phyloP scores from a whole-genome alignment of 495 filamentous ascomycete genomes.

The Podospora sp. region DNA sequence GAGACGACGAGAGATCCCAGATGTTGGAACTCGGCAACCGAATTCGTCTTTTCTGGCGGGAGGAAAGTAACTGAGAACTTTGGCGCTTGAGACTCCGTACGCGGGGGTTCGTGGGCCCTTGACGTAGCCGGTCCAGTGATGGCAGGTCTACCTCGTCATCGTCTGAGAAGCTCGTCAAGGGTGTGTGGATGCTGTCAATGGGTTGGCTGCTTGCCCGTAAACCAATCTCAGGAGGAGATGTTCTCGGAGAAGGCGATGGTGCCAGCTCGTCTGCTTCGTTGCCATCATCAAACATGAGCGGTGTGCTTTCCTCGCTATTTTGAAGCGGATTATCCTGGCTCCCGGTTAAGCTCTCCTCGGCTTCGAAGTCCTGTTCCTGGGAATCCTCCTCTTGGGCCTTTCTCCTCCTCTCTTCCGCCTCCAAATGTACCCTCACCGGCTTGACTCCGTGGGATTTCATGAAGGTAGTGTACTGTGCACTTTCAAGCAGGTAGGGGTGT shows the following conservation, averaged over 20 bases:
- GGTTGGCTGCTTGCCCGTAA: slow-evolving; percentile 31
- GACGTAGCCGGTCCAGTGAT: slow-evolving; percentile 33
- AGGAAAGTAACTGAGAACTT: slow-evolving; percentile 21
- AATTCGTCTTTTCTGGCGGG: slow-evolving; percentile 29
- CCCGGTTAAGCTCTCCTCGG: slow-evolving; percentile 52
- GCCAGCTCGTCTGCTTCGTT: slow-evolving; percentile 33
- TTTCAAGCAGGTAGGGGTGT: slow-evolving; percentile 71
- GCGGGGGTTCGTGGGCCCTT: slow-evolving; percentile 16
- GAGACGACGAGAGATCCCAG: slow-evolving; percentile 31
- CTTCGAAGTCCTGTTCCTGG: slow-evolving; percentile 51
- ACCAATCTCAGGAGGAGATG: slow-evolving; percentile 23
- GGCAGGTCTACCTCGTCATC: slow-evolving; percentile 47
- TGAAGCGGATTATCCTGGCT: slow-evolving; percentile 17
- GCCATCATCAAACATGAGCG: slow-evolving; percentile 27
- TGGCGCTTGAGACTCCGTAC: slow-evolving; percentile 26
- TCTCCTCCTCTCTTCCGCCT: slow-evolving; percentile 33
- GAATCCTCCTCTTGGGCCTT: slow-evolving; percentile 44
- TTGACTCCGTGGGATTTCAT: slow-evolving; percentile 65
- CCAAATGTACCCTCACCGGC: slow-evolving; percentile 57
- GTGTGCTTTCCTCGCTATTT: slow-evolving; percentile 33
- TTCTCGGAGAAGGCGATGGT: slow-evolving; percentile 33
- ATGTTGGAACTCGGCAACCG: slow-evolving; percentile 18
- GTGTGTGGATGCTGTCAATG: slow-evolving; percentile 30
- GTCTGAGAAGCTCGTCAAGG: slow-evolving; percentile 32
- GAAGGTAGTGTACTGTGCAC: slow-evolving; percentile 62